Percentiles rank a stretch among this genome's conserved stretches.
These are phyloP conservation scores for Phaeodactylum tricornutum DNA, from an alignment of 108 stramenopile species.

Conservation along the genomic window DNA sequence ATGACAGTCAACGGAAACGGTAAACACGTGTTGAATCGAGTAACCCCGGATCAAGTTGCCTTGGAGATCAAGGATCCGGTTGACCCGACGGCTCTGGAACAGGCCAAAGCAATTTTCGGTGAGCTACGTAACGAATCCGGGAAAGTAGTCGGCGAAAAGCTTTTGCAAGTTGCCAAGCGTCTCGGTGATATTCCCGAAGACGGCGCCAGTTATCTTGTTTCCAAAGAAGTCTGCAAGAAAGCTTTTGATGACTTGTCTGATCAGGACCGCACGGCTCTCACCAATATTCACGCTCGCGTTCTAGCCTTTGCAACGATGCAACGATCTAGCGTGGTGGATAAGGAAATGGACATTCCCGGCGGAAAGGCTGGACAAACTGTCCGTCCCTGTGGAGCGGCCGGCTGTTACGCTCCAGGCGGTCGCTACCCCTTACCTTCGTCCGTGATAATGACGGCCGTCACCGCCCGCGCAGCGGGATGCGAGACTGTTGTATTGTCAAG, in stretches of 20 bases:
- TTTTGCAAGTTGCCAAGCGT: conserved; percentile 51
- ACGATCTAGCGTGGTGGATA: conserved; percentile 69
- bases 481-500: conserved; percentile 83
- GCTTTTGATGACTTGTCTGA: conserved; percentile 53
- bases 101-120: conserved; percentile 67
- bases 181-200: conserved; percentile 53
- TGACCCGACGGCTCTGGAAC: conserved; percentile 65
- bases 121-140: conserved; percentile 33
- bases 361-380: conserved; percentile 94
- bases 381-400: conserved; percentile 87
- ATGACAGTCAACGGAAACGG: not conserved
- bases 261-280: conserved; percentile 51
- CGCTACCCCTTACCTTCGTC: conserved; percentile 96
- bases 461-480: conserved; percentile 94
- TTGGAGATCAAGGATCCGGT: conserved; percentile 85
- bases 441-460: conserved; percentile 97
- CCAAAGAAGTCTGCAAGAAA: conserved; percentile 39
- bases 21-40: conserved; percentile 32
- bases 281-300: conserved; percentile 75
- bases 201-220: conserved; percentile 30
- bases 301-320: conserved; percentile 87
- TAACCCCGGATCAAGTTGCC: conserved; percentile 51
- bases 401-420: conserved; percentile 99
- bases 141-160: conserved; percentile 20
- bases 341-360: conserved; percentile 89